Percentiles rank a stretch among this genome's conserved stretches.
Evolutionary conservation across 371 early-diverging fungal species (phyloP).

Genomic region (Rhizomucor pusillus): DNA sequence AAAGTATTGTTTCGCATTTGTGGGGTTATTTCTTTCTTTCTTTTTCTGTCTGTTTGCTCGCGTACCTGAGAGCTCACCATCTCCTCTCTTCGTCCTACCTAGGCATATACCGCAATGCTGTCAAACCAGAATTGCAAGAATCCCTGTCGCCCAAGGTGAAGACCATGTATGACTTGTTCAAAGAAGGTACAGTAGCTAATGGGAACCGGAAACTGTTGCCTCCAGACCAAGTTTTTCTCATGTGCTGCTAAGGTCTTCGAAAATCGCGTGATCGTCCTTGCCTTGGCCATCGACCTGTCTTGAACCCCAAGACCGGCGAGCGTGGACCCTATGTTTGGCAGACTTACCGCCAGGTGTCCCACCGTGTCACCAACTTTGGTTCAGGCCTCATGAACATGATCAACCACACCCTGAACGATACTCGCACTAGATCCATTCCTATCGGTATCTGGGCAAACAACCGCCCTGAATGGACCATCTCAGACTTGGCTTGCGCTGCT

Average conservation of each 20-base stretch:
- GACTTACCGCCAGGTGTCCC: conserved; percentile 62
- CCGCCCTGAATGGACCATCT: conserved; percentile 88
- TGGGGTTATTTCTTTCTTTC: neutral
- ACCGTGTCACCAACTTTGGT: conserved; percentile 65
- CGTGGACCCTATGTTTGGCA: conserved; percentile 75
- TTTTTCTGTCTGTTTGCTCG: conserved; percentile 1
- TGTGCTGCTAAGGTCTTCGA: conserved; percentile 18
- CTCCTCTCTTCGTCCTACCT: neutral
- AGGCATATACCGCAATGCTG: conserved; percentile 42
- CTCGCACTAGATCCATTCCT: conserved; percentile 27
- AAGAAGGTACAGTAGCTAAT: conserved; percentile 25
- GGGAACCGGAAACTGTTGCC: neutral
- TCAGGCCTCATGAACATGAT: conserved; percentile 50
- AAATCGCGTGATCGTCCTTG: conserved; percentile 29
- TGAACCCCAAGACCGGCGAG: conserved; percentile 44
- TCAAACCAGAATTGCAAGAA: conserved; percentile 18
- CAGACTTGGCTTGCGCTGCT: conserved; percentile 58
- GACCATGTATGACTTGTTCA: conserved; percentile 40
- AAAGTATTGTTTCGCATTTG: neutral
- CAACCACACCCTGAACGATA: conserved; percentile 24
- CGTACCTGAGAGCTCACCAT: neutral
- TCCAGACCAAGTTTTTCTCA: neutral
- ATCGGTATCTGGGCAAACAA: conserved; percentile 76
- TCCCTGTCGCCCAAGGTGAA: conserved; percentile 36
- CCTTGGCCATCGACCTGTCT: conserved; percentile 51